Conservation (phyloP, 768 basidiomycete genomes). For the Termitomyces sp. region DNA sequence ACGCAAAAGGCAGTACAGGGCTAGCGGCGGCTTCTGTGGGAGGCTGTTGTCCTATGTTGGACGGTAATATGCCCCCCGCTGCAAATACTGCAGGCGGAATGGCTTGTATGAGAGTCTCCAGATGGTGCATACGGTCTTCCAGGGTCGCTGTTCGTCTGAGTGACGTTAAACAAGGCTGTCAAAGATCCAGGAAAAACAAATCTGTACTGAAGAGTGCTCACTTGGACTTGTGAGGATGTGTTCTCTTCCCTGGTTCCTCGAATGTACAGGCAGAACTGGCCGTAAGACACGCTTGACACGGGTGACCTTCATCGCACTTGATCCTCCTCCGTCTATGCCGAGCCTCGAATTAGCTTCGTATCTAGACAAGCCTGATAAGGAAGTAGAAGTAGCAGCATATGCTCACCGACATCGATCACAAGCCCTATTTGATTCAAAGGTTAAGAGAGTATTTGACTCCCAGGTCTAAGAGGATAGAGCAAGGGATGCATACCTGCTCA, state of each 20-base stretch:
- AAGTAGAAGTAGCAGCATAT: neutral
- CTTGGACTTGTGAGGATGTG: constrained; percentile 88
- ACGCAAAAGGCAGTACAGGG: constrained; percentile 24
- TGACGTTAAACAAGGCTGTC: constrained; percentile 5
- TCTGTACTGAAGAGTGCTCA: constrained; percentile 29
- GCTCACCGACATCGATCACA: constrained; percentile 89
- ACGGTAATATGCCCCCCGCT: constrained; percentile 39
- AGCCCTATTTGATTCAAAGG: constrained; percentile 43
- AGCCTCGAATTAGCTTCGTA: neutral
- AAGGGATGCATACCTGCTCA: constrained; percentile 60
- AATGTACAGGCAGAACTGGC: constrained; percentile 81
- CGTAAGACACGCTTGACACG: constrained; percentile 83
- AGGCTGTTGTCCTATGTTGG: constrained; percentile 27
- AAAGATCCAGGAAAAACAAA: neutral
- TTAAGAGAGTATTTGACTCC: neutral
- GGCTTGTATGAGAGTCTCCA: constrained; percentile 79
- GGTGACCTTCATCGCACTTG: constrained; percentile 86
- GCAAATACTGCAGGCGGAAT: constrained; percentile 80
- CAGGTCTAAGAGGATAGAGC: neutral
- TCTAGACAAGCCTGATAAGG: neutral
- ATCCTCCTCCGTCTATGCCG: constrained; percentile 66
- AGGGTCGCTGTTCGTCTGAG: constrained; percentile 72
- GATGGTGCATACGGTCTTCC: constrained; percentile 85
- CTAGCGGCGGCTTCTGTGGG: constrained; percentile 18
- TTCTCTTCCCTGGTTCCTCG: constrained; percentile 82